Conservation (phyloP, 768 basidiomycete species). For the Mycena vulgaris region DNA sequence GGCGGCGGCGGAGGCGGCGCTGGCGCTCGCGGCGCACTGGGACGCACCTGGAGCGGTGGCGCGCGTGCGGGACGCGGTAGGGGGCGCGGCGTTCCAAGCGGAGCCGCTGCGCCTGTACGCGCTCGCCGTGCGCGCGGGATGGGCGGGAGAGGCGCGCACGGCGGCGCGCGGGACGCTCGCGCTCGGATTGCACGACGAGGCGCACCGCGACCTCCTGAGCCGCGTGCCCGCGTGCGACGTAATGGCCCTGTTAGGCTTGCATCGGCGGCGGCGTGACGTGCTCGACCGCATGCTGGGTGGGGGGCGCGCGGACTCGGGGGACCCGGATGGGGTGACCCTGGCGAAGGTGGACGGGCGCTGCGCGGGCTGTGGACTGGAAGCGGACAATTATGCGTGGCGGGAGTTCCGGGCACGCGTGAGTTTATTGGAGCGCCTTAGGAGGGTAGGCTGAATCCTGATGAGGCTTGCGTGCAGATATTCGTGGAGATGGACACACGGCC, state of each 20-base stretch:
- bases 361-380: slow-evolving; percentile 14
- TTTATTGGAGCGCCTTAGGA: neutral
- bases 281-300: slow-evolving; percentile 32
- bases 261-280: slow-evolving; percentile 31
- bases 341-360: slow-evolving; percentile 17
- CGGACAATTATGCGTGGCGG: slow-evolving; percentile 20
- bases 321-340: neutral
- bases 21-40: slow-evolving; percentile 33
- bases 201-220: slow-evolving; percentile 8
- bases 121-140: slow-evolving; percentile 30
- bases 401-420: slow-evolving; percentile 37
- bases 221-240: slow-evolving; percentile 18
- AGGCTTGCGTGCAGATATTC: slow-evolving; percentile 41
- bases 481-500: slow-evolving; percentile 62
- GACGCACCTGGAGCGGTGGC: slow-evolving; percentile 23
- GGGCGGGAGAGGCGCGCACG: slow-evolving; percentile 22
- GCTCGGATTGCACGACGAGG: slow-evolving; percentile 27
- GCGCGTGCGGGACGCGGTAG: slow-evolving; percentile 25
- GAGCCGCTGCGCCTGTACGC: slow-evolving; percentile 35
- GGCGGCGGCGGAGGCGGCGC: slow-evolving; percentile 19
- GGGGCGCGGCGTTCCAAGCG: slow-evolving; percentile 11
- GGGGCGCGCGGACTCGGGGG: neutral
- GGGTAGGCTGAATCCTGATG: neutral
- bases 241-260: slow-evolving; percentile 27
- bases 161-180: slow-evolving; percentile 30